Percentiles rank a stretch among this genome's conserved stretches.
These are phyloP conservation scores for Sporodiniella umbellata DNA, from an alignment of 371 early-diverging fungal genomes.

Conservation along the genomic window DNA sequence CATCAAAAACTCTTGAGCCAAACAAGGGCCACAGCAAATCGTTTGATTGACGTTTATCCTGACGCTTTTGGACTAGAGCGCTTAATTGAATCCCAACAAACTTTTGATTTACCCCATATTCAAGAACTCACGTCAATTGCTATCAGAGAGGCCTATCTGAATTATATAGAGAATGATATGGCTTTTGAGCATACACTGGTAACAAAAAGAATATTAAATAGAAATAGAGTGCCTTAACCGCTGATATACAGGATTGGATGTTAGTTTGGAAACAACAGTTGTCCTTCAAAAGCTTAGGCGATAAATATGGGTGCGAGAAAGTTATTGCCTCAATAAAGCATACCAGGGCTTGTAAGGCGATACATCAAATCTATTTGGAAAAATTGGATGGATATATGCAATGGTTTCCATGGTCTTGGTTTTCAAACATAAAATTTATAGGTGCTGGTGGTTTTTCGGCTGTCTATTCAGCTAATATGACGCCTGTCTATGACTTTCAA, in stretches of 20 bases:
- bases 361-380: constrained; percentile 33
- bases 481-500: constrained; percentile 34
- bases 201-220: background rate
- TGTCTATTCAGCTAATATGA: constrained; percentile 37
- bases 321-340: constrained; percentile 23
- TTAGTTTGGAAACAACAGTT: constrained; percentile 43
- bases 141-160: constrained; percentile 35
- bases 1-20: no score
- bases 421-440: constrained; percentile 46
- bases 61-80: constrained; percentile 36
- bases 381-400: constrained; percentile 40
- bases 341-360: constrained; percentile 37
- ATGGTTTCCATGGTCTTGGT: constrained; percentile 50
- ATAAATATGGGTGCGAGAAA: constrained; percentile 31
- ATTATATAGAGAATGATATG: constrained; percentile 28
- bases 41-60: constrained; percentile 34
- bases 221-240: background rate
- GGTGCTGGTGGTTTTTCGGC: constrained; percentile 51
- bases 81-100: constrained; percentile 24
- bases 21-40: constrained; percentile 30
- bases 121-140: constrained; percentile 27
- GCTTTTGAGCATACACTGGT: constrained; percentile 46
- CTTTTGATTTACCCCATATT: constrained; percentile 9
- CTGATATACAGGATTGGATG: constrained; percentile 35
- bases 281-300: constrained; percentile 27